These are phyloP conservation scores for Phaffia tasmanica DNA, from an alignment of 768 basidiomycete genomes.

Conservation along the genomic window DNA sequence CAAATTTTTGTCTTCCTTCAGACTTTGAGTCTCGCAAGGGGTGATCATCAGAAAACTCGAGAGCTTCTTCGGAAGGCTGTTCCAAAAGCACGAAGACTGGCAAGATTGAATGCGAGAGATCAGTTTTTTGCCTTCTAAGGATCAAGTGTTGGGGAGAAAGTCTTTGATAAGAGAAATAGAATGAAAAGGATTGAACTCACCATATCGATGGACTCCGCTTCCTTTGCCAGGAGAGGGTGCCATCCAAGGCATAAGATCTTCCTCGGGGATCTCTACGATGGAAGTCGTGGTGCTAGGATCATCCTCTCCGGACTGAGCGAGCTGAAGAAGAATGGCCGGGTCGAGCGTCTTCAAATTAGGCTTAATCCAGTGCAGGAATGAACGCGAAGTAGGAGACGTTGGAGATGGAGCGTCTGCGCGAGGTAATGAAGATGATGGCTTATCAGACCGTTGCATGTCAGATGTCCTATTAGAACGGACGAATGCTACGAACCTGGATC, in stretches of 20 bases:
- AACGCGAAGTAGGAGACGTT: conserved; percentile 3
- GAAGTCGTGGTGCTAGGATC: neutral
- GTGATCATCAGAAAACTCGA: neutral
- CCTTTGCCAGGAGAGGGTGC: conserved; percentile 16
- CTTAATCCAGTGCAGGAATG: conserved; percentile 19
- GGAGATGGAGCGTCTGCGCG: conserved; percentile 13
- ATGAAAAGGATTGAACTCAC: neutral
- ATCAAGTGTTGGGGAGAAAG: too few relatives aligned
- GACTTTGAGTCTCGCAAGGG: conserved; percentile 1
- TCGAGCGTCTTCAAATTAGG: conserved; percentile 14
- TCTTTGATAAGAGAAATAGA: neutral
- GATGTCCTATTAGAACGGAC: neutral
- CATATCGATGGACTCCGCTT: conserved; percentile 14
- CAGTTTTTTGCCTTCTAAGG: neutral
- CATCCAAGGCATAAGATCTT: conserved; percentile 18
- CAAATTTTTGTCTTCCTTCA: conserved; percentile 14
- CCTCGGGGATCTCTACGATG: conserved; percentile 2
- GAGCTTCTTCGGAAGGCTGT: conserved; percentile 4
- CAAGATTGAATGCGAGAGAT: neutral
- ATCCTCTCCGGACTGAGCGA: conserved; percentile 1
- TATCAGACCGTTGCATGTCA: neutral
- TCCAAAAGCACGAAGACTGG: conserved; percentile 19
- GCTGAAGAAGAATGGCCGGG: neutral
- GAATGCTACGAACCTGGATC: conserved; percentile 3
- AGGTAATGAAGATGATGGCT: too few relatives aligned